Conservation (phyloP, 148 eudicot species). For the Chenopodium formosanum region DNA sequence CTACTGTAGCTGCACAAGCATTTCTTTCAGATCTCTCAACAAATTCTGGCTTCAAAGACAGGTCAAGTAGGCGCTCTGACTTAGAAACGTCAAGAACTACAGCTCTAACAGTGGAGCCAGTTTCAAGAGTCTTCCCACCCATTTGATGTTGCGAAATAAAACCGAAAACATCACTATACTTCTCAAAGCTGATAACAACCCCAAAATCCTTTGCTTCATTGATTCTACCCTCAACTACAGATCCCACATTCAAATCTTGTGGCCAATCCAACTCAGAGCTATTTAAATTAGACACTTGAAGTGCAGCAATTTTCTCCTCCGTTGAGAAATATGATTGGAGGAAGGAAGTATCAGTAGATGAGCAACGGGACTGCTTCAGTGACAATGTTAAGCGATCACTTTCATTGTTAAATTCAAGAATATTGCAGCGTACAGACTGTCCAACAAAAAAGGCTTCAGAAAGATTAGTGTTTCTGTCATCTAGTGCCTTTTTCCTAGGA, state of each 20-base stretch:
- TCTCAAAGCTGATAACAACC: slow-evolving; percentile 67
- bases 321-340: slow-evolving; percentile 73
- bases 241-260: slow-evolving; percentile 51
- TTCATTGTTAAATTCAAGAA: slow-evolving; percentile 58
- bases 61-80: slow-evolving; percentile 74
- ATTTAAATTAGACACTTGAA: slow-evolving; percentile 47
- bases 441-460: slow-evolving; percentile 75
- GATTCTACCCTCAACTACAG: slow-evolving; percentile 59
- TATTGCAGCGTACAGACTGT: slow-evolving; percentile 81
- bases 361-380: slow-evolving; percentile 80
- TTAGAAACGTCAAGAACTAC: slow-evolving; percentile 77
- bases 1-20: slow-evolving; percentile 28
- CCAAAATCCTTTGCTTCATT: slow-evolving; percentile 74
- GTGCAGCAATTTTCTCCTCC: slow-evolving; percentile 79
- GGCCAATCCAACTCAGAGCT: slow-evolving; percentile 50
- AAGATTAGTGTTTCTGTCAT: slow-evolving; percentile 55
- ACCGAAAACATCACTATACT: slow-evolving; percentile 63
- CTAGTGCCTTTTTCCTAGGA: slow-evolving; percentile 79
- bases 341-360: slow-evolving; percentile 76
- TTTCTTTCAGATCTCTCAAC: slow-evolving; percentile 36
- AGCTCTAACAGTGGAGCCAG: slow-evolving; percentile 59
- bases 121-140: slow-evolving; percentile 50
- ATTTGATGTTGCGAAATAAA: slow-evolving; percentile 76
- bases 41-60: slow-evolving; percentile 74
- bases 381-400: slow-evolving; percentile 68